A percentile compares a stretch with the other conserved stretches of the same genome.
These are phyloP conservation scores for Trichoderma gamsii DNA, from an alignment of 495 filamentous ascomycete species.

Conservation along the genomic window DNA sequence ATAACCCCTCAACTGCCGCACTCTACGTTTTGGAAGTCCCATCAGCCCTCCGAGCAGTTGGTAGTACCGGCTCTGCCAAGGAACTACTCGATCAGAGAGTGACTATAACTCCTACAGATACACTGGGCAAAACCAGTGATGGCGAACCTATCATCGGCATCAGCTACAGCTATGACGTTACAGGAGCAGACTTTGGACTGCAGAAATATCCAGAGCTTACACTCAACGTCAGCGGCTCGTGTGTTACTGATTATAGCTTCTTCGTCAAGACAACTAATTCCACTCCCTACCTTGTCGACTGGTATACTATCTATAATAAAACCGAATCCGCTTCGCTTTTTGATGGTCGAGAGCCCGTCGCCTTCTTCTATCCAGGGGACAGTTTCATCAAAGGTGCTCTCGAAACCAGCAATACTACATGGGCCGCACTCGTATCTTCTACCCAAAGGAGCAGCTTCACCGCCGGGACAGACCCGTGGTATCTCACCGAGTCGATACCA, in stretches of 20 bases:
- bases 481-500: background rate
- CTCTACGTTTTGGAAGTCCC: background rate
- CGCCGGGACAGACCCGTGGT: background rate
- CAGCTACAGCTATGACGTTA: constrained; percentile 30
- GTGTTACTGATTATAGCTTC: constrained; percentile 31
- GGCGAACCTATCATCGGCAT: constrained; percentile 22
- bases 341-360: background rate
- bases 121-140: background rate
- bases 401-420: background rate
- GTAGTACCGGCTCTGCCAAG: background rate
- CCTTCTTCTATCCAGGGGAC: background rate
- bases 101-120: background rate
- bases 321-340: background rate
- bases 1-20: background rate
- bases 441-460: background rate
- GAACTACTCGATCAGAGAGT: background rate
- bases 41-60: background rate
- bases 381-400: background rate
- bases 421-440: background rate
- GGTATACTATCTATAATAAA: background rate
- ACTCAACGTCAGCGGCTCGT: constrained; percentile 31
- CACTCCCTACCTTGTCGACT: background rate
- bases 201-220: constrained; percentile 27
- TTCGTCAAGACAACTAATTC: background rate
- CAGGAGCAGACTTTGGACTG: constrained; percentile 32